Conservation (phyloP, 2,329 filamentous ascomycete species). For the Aspergillus japonicus region DNA sequence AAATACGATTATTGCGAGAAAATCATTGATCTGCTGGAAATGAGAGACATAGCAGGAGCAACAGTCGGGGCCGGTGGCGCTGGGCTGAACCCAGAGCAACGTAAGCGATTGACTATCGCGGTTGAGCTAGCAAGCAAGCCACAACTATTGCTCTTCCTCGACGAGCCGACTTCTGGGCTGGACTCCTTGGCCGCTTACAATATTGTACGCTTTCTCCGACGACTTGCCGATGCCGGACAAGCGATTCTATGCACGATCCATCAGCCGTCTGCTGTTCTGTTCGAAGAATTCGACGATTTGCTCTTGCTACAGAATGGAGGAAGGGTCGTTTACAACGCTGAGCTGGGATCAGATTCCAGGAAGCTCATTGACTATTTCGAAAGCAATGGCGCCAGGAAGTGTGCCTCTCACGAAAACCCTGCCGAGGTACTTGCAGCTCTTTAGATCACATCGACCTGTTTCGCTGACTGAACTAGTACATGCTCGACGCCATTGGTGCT, state of each 20-base stretch:
- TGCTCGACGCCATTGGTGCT: constrained; percentile 72
- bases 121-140: constrained; percentile 64
- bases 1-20: constrained; percentile 69
- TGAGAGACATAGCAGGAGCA: constrained; percentile 65
- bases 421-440: constrained; percentile 52
- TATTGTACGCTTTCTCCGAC: constrained; percentile 61
- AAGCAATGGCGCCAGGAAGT: constrained; percentile 60
- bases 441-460: neutral
- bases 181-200: constrained; percentile 69
- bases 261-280: constrained; percentile 81
- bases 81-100: constrained; percentile 64
- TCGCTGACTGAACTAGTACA: constrained; percentile 59
- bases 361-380: constrained; percentile 71
- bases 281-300: constrained; percentile 84
- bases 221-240: constrained; percentile 71
- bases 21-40: constrained; percentile 67
- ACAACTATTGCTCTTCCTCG: constrained; percentile 60
- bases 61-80: constrained; percentile 60
- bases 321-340: constrained; percentile 80
- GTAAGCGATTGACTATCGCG: constrained; percentile 65
- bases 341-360: constrained; percentile 73
- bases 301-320: constrained; percentile 76
- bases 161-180: constrained; percentile 64
- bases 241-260: constrained; percentile 90
- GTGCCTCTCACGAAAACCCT: constrained; percentile 64